Evolutionary conservation across 192 early-diverging fungal species (phyloP).

Genomic region (Podila epigama): DNA sequence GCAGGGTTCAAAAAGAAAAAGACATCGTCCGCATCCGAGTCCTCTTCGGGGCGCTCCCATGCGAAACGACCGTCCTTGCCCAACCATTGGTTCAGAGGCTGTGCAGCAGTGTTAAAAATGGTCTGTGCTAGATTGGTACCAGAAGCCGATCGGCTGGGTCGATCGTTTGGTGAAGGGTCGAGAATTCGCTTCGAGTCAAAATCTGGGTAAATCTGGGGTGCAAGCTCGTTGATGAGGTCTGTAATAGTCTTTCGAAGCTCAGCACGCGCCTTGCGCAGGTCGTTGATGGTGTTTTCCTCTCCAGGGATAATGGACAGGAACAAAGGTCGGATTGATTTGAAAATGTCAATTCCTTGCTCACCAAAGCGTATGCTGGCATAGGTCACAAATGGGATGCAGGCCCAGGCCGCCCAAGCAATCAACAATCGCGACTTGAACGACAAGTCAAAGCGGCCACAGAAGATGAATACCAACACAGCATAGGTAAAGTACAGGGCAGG

Average conservation of each 20-base stretch:
- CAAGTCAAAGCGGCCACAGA: constrained; percentile 53
- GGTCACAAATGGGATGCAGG: constrained; percentile 65
- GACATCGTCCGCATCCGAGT: constrained; percentile 58
- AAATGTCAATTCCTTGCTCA: constrained; percentile 75
- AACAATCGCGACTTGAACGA: constrained; percentile 31
- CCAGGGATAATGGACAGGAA: constrained; percentile 71
- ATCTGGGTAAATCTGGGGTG: constrained; percentile 77
- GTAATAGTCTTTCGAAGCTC: constrained; percentile 78
- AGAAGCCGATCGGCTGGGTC: constrained; percentile 19
- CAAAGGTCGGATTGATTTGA: constrained; percentile 82
- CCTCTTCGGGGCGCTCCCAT: constrained; percentile 53
- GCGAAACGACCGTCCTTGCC: constrained; percentile 57
- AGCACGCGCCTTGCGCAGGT: constrained; percentile 70
- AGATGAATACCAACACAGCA: constrained; percentile 64
- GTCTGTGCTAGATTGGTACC: constrained; percentile 4
- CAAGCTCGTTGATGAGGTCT: constrained; percentile 82
- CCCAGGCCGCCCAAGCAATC: constrained; percentile 48
- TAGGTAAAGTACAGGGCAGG: constrained; percentile 76
- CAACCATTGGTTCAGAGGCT: constrained; percentile 53
- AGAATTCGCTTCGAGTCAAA: constrained; percentile 59
- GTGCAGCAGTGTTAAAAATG: constrained; percentile 5
- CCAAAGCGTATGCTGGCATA: constrained; percentile 76
- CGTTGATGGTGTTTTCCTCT: constrained; percentile 57
- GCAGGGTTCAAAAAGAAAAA: constrained; percentile 56
- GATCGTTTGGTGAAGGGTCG: constrained; percentile 19